Conservation (phyloP, 805 yeast genomes). For the Starmerella stigmatis region DNA sequence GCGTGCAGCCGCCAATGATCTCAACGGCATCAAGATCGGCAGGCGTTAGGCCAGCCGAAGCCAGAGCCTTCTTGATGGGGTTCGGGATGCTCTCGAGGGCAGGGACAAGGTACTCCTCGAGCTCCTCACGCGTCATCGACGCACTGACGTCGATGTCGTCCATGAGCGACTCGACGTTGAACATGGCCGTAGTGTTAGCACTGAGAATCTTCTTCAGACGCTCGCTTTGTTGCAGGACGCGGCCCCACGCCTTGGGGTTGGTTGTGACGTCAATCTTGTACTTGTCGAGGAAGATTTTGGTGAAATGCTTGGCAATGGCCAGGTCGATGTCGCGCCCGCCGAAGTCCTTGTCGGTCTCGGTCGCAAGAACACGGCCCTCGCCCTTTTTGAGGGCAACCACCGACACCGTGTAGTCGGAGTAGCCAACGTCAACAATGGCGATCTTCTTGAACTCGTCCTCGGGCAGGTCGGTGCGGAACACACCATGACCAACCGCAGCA, state of each 20-base stretch:
- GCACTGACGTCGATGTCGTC: conserved; percentile 92
- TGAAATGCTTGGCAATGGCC: conserved; percentile 90
- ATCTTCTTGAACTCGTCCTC: conserved; percentile 84
- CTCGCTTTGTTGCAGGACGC: conserved; percentile 87
- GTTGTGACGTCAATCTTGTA: conserved; percentile 85
- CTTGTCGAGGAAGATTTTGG: conserved; percentile 80
- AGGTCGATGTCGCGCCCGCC: conserved; percentile 97
- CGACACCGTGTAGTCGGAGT: conserved; percentile 84
- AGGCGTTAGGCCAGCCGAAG: conserved; percentile 59
- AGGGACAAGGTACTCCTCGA: conserved; percentile 82
- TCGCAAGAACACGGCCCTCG: conserved; percentile 83
- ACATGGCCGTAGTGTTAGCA: conserved; percentile 90
- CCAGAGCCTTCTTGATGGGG: conserved; percentile 75
- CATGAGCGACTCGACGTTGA: conserved; percentile 93
- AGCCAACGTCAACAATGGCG: conserved; percentile 94
- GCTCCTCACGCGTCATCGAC: conserved; percentile 76
- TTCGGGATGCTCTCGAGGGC: conserved; percentile 60
- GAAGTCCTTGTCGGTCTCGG: conserved; percentile 88
- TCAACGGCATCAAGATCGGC: conserved; percentile 84
- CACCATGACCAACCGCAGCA: conserved; percentile 99
- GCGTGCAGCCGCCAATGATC: conserved; percentile 95
- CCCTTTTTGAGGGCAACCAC: conserved; percentile 90
- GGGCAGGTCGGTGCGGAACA: conserved; percentile 87
- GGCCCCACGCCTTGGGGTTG: conserved; percentile 90
- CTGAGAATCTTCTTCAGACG: conserved; percentile 89